Base-by-base conservation (phyloP, 2,329 filamentous ascomycete species). In the Pseudocercospora fijiensis region DNA sequence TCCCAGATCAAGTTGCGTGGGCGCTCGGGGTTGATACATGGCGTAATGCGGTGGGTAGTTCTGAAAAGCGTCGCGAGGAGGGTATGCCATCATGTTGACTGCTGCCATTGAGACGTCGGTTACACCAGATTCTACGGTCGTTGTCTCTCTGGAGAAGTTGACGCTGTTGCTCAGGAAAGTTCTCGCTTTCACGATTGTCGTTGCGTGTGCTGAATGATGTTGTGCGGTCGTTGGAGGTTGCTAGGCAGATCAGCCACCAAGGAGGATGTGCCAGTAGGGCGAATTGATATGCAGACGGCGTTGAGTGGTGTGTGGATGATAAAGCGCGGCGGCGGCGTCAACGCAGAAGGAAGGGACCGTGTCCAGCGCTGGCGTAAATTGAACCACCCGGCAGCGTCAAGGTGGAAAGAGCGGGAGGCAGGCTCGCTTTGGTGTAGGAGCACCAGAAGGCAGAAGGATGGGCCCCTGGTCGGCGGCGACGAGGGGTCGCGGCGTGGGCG, bases 71-170 rank as follows among this genome's bases (percentile, higher is more conserved):
- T 74, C 70, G 60, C 70, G 68, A 53, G 61, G 60, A 43, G 72
- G 70, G 62, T 72, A 71, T 27, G 70, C 68, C 72, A 75, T 74
- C 56, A 69, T 72, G 45, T 64, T 64, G 47, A 70, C 71, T n/a
- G 70, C 64, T 55, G 72, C 73, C 73, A 74, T 74, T 64, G 59
- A 66, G 61, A 57, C 45, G 51, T 20, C 33, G 24, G 43, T 59
- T 5, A 45, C 41, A 45, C 18, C 3, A 24, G 5, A 37, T 47
- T 52, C 47, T 4, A 16, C n/a, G n/a, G n/a, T n/a, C n/a, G n/a
- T n/a, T n/a, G n/a, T n/a, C n/a, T n/a, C n/a, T n/a, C n/a, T n/a
- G n/a, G n/a, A n/a, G n/a, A n/a, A n/a, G n/a, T n/a, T n/a, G n/a
- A n/a, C n/a, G 51, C 41, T 45, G 26, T 49, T 18, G 45, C 3